A percentile compares a stretch with the other conserved stretches of the same genome.
phyloP scores from a whole-genome alignment of 805 yeast species.

The Metschnikowia hibisci region DNA sequence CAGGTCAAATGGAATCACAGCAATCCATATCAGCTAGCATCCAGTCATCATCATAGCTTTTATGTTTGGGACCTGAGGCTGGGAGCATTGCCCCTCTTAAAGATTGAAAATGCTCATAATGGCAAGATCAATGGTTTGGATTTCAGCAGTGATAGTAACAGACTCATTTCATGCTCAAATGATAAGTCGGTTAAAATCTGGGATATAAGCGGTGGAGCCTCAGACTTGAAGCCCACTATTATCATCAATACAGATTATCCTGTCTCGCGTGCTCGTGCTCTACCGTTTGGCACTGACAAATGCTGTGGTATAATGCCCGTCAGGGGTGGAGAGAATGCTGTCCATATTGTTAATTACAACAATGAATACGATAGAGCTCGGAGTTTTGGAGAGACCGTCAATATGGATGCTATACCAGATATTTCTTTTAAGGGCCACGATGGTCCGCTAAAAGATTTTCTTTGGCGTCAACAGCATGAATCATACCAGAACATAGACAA shows the following conservation, averaged over 20 bases:
- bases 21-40: slow-evolving; percentile 74
- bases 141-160: slow-evolving; percentile 59
- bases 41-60: slow-evolving; percentile 78
- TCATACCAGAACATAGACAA: slow-evolving; percentile 43
- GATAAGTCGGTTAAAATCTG: slow-evolving; percentile 65
- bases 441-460: slow-evolving; percentile 81
- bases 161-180: slow-evolving; percentile 77
- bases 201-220: slow-evolving; percentile 6
- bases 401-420: slow-evolving; percentile 16
- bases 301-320: slow-evolving; percentile 89
- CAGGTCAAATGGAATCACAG: slow-evolving; percentile 91
- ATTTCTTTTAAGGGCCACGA: slow-evolving; percentile 74
- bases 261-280: slow-evolving; percentile 78
- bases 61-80: slow-evolving; percentile 86
- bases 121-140: slow-evolving; percentile 89
- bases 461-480: slow-evolving; percentile 65
- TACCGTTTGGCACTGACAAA: slow-evolving; percentile 75
- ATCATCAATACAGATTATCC: slow-evolving; percentile 76
- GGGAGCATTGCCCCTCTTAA: slow-evolving; percentile 70
- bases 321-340: slow-evolving; percentile 73
- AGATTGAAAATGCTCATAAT: slow-evolving; percentile 64
- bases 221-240: slow-evolving; percentile 40
- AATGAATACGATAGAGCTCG: slow-evolving; percentile 27
- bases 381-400: slow-evolving; percentile 24
- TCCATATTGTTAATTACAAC: slow-evolving; percentile 52